These are phyloP conservation scores for Saccharomyces hybrid DNA, from an alignment of 1,139 yeast genomes.

Conservation along the genomic window DNA sequence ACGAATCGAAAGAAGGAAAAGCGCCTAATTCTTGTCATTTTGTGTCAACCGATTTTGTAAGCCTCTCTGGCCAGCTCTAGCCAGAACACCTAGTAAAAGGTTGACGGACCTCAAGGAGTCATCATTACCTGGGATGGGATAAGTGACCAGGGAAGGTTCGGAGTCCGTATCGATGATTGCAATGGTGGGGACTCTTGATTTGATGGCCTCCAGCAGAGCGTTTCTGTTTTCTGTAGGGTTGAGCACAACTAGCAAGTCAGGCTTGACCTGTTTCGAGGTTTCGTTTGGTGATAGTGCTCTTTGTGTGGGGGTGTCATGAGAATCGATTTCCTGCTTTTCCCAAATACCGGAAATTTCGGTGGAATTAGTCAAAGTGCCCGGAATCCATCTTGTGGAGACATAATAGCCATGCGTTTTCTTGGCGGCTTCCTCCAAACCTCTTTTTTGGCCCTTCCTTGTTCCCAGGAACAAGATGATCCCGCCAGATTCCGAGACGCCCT, in stretches of 20 bases:
- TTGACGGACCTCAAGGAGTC: slow-evolving; percentile 78
- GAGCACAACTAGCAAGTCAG: slow-evolving; percentile 78
- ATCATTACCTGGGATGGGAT: slow-evolving; percentile 94
- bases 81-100: slow-evolving; percentile 72
- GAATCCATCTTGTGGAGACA: slow-evolving; percentile 84
- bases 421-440: slow-evolving; percentile 76
- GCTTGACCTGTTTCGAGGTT: slow-evolving; percentile 50
- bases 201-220: slow-evolving; percentile 75
- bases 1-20: not conserved
- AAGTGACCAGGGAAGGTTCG: slow-evolving; percentile 83
- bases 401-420: slow-evolving; percentile 69
- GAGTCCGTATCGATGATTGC: slow-evolving; percentile 92
- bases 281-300: slow-evolving; percentile 46
- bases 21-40: slow-evolving; percentile 26
- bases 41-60: slow-evolving; percentile 44
- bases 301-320: slow-evolving; percentile 53
- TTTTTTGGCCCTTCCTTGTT: slow-evolving; percentile 68
- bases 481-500: slow-evolving; percentile 75
- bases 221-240: slow-evolving; percentile 86
- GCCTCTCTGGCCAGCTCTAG: slow-evolving; percentile 81
- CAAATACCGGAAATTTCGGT: slow-evolving; percentile 58
- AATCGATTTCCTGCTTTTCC: slow-evolving; percentile 60
- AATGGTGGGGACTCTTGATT: slow-evolving; percentile 81
- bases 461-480: slow-evolving; percentile 84
- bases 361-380: slow-evolving; percentile 88